These are phyloP conservation scores for Hysterium pulicare DNA, from an alignment of 2,329 filamentous ascomycete species.

Conservation along the genomic window DNA sequence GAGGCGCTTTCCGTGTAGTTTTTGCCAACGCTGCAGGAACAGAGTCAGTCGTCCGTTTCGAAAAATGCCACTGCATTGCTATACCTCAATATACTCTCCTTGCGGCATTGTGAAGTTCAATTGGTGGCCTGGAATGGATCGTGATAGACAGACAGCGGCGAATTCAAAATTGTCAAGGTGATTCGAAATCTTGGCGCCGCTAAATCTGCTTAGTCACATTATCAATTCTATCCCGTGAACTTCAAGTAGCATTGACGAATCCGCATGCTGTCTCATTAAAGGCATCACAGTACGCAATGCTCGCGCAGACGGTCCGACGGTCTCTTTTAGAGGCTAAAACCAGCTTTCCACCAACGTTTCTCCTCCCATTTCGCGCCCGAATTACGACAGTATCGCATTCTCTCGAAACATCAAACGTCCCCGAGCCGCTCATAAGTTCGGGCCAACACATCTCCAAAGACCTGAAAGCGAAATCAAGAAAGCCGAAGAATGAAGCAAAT, in stretches of 20 bases:
- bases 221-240: conserved; percentile 9
- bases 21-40: too few species aligned
- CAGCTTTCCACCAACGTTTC: conserved; percentile 50
- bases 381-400: conserved; percentile 42
- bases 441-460: conserved; percentile 36
- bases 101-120: conserved; percentile 62
- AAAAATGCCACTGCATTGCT: too few species aligned
- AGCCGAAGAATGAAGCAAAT: background rate
- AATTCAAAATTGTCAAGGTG: conserved; percentile 1
- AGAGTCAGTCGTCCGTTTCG: too few species aligned
- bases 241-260: conserved; percentile 11
- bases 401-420: conserved; percentile 35
- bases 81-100: conserved; percentile 76
- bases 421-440: conserved; percentile 46
- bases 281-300: conserved; percentile 32
- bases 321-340: conserved; percentile 60
- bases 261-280: conserved; percentile 3
- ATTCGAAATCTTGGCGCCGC: conserved; percentile 13
- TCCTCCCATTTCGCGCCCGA: conserved; percentile 50
- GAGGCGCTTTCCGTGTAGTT: too few species aligned
- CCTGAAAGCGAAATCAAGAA: conserved; percentile 19
- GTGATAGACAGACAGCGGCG: background rate
- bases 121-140: conserved; percentile 3
- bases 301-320: conserved; percentile 57
- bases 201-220: conserved; percentile 15